A percentile compares a stretch with the other conserved stretches of the same genome.
Conservation (phyloP, 2,329 filamentous ascomycete species). For the Aspergillus sp. region DNA sequence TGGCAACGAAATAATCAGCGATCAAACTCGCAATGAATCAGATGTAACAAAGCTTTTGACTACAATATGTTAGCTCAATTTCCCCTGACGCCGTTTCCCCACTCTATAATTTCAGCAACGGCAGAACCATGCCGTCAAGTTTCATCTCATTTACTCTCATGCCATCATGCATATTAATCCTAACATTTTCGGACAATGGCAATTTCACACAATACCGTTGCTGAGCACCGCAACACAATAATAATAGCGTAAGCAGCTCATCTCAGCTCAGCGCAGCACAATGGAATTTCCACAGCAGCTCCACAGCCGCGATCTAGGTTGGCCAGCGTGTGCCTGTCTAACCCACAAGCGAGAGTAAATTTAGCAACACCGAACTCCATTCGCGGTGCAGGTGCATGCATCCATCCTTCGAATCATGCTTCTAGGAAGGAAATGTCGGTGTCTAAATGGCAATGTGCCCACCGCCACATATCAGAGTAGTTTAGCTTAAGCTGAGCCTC, state of each 20-base stretch:
- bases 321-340: background rate
- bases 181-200: too few species aligned
- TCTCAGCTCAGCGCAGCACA: background rate
- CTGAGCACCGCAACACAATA: background rate
- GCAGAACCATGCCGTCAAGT: conserved; percentile 3
- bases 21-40: background rate
- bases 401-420: background rate
- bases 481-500: too few species aligned
- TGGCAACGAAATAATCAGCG: too few species aligned
- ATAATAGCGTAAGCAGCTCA: background rate
- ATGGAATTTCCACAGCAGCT: background rate
- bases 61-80: background rate
- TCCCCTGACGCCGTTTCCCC: background rate
- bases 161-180: background rate
- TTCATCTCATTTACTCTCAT: background rate
- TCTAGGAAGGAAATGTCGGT: background rate
- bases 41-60: too few species aligned
- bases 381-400: background rate
- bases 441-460: conserved; percentile 5
- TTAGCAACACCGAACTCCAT: conserved; percentile 4
- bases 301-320: background rate
- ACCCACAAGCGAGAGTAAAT: background rate
- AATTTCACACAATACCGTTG: too few species aligned
- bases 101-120: background rate
- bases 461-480: background rate